Conservation (phyloP, 495 filamentous ascomycete genomes). For the Lasiosphaeria ovina region DNA sequence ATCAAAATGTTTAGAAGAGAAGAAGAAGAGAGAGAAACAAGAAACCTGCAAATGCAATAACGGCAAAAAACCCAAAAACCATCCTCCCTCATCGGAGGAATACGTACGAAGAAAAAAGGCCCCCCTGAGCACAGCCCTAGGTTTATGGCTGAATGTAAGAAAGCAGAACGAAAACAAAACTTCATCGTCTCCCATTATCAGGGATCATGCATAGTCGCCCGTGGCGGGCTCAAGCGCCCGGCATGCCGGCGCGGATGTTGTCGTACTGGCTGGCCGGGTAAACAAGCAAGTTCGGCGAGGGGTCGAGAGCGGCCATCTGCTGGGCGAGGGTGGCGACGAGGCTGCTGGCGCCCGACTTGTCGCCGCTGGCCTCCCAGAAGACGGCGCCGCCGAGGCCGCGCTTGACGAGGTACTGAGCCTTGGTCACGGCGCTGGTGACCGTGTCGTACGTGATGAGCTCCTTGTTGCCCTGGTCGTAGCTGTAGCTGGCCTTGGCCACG, state of each 20-base stretch:
- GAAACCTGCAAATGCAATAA: background rate
- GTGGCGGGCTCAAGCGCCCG: slow-evolving; percentile 8
- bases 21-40: background rate
- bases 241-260: slow-evolving; percentile 59
- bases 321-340: slow-evolving; percentile 62
- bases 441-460: slow-evolving; percentile 80
- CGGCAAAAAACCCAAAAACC: background rate
- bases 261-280: slow-evolving; percentile 71
- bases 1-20: background rate
- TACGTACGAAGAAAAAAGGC: slow-evolving; percentile 1
- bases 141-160: background rate
- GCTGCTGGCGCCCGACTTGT: slow-evolving; percentile 59
- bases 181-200: background rate
- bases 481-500: slow-evolving; percentile 61
- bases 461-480: slow-evolving; percentile 56
- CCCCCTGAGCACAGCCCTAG: slow-evolving; percentile 7
- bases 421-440: slow-evolving; percentile 54
- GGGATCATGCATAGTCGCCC: background rate
- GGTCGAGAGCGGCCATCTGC: slow-evolving; percentile 53
- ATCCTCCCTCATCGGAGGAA: background rate
- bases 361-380: slow-evolving; percentile 87
- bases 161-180: background rate
- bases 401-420: slow-evolving; percentile 63
- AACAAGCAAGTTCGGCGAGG: slow-evolving; percentile 56
- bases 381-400: slow-evolving; percentile 74